Evolutionary conservation across 306 rosid genomes (phyloP), one percentile per base, ranked within the genome.

Genomic region (Rubus parviflorus): DNA sequence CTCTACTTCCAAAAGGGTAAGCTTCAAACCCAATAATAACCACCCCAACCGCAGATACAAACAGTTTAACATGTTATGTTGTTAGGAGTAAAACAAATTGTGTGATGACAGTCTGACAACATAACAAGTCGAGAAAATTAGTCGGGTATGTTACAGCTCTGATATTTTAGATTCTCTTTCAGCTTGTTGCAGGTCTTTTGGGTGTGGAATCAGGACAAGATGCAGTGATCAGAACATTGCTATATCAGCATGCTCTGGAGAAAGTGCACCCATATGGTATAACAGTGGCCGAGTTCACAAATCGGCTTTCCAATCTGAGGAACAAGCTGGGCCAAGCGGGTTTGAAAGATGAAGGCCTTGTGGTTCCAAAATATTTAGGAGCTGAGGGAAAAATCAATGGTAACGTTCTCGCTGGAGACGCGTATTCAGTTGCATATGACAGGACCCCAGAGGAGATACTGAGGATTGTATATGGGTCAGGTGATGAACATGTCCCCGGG

Each of bases 191-290:
- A 13, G 96, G 97, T 22, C 94, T 92, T 46, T 52, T 92, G 43
- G 96, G 86, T 8, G 90, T 89, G 58, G 96, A 92, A 75, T 82
- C 94, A 0, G 97, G 96, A 7, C 94, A 92, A 83, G 96, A 92
- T 73, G 97, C 97, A 14, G 90, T 92, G 10, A 85, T 95, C 19
- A 63, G 98, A 64, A 30, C 85, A 62, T 10, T 88, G 51, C 72
- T 95, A 53, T 95, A 92, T 1, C 81, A 85, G 69, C 84, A 35
- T 2, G 61, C 78, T 0, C 0, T 0, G 3, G 4, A 2, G 37
- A 40, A 0, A 38, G 96, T 95, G 25, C 1, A 3, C 0, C 97
- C 97, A 0, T 92, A 95, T 45, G 81, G 73, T 16, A 70, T 86
- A 37, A 87, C 77, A 0, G 97, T 92, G 69, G 89, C 77, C 3